Base-by-base conservation (phyloP, 352 stramenopile species). In the Blastocystis sp. region DNA sequence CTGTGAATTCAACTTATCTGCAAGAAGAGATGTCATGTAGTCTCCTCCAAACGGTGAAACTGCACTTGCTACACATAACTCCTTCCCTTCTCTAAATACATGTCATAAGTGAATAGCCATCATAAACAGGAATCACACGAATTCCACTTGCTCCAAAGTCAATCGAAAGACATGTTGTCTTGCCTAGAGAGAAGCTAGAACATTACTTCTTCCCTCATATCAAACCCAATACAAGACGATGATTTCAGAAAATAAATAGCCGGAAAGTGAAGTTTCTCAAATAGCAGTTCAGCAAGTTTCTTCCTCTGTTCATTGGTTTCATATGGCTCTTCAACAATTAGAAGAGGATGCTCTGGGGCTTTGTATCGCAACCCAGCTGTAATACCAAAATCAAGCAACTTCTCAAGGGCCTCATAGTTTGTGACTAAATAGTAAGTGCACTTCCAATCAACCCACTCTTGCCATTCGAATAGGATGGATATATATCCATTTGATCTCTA, bases 391-490 rank as follows among this genome's bases (percentile, higher is more conserved):
- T 68, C 30, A 44, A 78, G 82, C 7, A 91, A 62, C 68, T 90
- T 73, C 90, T 91, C 91, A 77, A 92, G 40, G 70, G 60, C 87
- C 54, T 91, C 88, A 89, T 90, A 90, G 88, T 90, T 89, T 80
- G 66, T 35, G 30, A 89, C 33, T 42, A 69, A 33, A 44, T 1
- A 4, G 24, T 53, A 30, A 68, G 9, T 22, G 44, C 17, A 27
- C 17, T 22, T 35, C 0, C 19, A 54, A 19, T 9, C 15, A 2
- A 51, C 17, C 5, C 22, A 84, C 73, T 84, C 27, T 69, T 75
- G 35, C 80, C 88, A 58, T 90, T 69, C 37, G n/a, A 30, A 24
- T 89, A 54, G 53, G 84, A 79, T 9, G 42, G n/a, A 54, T 42
- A 78, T 0, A 90, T 30, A 11, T 76, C 30, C 64, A 90, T 88